Conservation (phyloP, 768 basidiomycete genomes). For the Pilatotrama ljubarskyi region DNA sequence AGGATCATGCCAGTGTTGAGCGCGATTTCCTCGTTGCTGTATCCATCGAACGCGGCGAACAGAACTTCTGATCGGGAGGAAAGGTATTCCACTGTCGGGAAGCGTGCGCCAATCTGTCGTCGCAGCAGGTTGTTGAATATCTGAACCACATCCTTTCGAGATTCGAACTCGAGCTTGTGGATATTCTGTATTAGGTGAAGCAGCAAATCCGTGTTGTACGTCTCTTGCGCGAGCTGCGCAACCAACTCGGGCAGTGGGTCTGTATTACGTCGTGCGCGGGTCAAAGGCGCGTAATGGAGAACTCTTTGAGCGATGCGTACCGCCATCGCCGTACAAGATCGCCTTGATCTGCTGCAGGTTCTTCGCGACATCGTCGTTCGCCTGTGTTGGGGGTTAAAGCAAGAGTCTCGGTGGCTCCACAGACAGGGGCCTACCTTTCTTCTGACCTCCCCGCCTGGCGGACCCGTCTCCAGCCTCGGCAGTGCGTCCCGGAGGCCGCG, state of each 20-base stretch:
- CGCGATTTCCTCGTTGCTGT: slow-evolving; percentile 93
- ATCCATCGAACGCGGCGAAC: slow-evolving; percentile 87
- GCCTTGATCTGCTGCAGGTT: slow-evolving; percentile 88
- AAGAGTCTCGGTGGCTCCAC: not conserved
- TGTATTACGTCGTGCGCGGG: slow-evolving; percentile 26
- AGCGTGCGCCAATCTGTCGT: slow-evolving; percentile 90
- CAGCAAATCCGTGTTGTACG: slow-evolving; percentile 88
- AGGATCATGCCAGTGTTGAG: slow-evolving; percentile 98
- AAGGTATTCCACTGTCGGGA: slow-evolving; percentile 97
- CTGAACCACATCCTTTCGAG: slow-evolving; percentile 82
- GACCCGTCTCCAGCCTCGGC: slow-evolving; percentile 69
- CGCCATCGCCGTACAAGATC: slow-evolving; percentile 85
- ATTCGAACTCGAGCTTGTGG: slow-evolving; percentile 90
- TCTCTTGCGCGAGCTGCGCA: slow-evolving; percentile 94
- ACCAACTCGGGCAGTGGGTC: slow-evolving; percentile 88
- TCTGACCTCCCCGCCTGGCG: slow-evolving; percentile 73
- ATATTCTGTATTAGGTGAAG: slow-evolving; percentile 79
- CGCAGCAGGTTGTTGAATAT: slow-evolving; percentile 87
- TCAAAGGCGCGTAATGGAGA: not conserved
- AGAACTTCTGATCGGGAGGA: slow-evolving; percentile 71
- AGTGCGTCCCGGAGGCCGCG: slow-evolving; percentile 78
- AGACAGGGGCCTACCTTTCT: slow-evolving; percentile 61
- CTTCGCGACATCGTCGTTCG: slow-evolving; percentile 86
- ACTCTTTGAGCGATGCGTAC: slow-evolving; percentile 42
- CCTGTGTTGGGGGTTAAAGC: slow-evolving; percentile 45